Evolutionary conservation across 2,329 filamentous ascomycete genomes (phyloP).

Genomic region (Colletotrichum siamense): DNA sequence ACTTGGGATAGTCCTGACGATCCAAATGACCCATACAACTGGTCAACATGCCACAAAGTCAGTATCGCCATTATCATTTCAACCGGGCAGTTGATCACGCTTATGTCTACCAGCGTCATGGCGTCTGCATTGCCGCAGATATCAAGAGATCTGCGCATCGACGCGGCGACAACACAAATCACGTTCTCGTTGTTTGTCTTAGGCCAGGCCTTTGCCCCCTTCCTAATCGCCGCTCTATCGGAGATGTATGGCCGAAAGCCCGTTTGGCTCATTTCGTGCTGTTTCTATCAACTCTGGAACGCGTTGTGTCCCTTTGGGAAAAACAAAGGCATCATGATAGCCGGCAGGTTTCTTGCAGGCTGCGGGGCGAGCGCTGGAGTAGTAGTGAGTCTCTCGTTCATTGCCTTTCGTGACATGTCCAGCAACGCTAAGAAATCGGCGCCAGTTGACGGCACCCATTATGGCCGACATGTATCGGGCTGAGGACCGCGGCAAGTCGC

Average conservation of each 20-base stretch:
- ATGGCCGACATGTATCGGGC: constrained; percentile 41
- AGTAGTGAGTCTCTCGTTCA: constrained; percentile 26
- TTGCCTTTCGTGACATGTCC: not conserved
- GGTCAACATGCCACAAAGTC: constrained; percentile 51
- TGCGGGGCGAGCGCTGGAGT: constrained; percentile 34
- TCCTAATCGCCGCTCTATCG: constrained; percentile 46
- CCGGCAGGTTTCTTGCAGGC: constrained; percentile 66
- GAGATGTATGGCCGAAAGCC: constrained; percentile 44
- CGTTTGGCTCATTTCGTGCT: constrained; percentile 41
- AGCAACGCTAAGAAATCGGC: not conserved
- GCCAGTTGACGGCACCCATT: constrained; percentile 35
- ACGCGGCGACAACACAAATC: not conserved
- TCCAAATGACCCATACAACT: constrained; percentile 56
- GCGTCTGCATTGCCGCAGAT: constrained; percentile 38
- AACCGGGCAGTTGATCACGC: constrained; percentile 36
- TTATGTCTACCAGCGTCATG: constrained; percentile 42
- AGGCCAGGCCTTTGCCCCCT: constrained; percentile 47
- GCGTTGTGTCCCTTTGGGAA: constrained; percentile 56
- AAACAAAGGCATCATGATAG: constrained; percentile 54
- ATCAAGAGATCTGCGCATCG: constrained; percentile 33
- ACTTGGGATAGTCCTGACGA: constrained; percentile 53
- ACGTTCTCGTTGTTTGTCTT: constrained; percentile 46
- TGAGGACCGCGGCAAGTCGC: constrained; percentile 39
- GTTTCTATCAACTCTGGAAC: constrained; percentile 37
- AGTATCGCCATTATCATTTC: constrained; percentile 35